Conservation (phyloP, 164 flowering plant species). For the Echeveria elegans region DNA sequence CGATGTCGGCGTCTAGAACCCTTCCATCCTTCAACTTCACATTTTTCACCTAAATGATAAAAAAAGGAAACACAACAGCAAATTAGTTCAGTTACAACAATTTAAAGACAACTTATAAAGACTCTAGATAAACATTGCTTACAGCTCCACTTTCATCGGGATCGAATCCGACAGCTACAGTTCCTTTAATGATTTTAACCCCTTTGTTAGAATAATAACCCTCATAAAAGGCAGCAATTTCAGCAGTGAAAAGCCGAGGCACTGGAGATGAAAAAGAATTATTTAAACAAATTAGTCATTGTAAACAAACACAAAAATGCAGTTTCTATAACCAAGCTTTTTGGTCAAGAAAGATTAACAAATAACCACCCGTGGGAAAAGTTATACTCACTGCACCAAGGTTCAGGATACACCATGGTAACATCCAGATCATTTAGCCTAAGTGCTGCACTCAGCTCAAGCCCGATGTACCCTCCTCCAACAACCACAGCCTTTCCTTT, state of each 20-base stretch:
- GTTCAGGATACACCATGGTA: constrained; percentile 93
- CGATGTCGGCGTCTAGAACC: constrained; percentile 87
- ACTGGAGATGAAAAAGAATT: constrained; percentile 35
- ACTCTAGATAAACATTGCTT: too few species aligned
- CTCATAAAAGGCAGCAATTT: constrained; percentile 91
- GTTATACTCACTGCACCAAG: constrained; percentile 96
- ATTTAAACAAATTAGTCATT: too few species aligned
- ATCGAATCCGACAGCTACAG: constrained; percentile 83
- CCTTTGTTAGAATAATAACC: constrained; percentile 84
- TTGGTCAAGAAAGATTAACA: neutral
- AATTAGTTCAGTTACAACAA: too few species aligned
- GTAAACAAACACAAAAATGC: too few species aligned
- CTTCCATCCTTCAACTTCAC: constrained; percentile 94
- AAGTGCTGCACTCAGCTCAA: constrained; percentile 85
- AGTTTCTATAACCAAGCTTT: neutral
- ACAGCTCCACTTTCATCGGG: constrained; percentile 74
- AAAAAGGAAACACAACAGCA: too few species aligned
- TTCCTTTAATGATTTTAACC: constrained; percentile 79
- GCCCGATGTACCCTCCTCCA: constrained; percentile 98
- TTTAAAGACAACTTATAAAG: too few species aligned
- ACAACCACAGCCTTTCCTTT: constrained; percentile 83
- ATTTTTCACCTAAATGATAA: too few species aligned
- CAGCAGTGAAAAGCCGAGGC: constrained; percentile 95
- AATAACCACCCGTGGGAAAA: neutral
- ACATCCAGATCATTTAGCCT: constrained; percentile 71